A percentile compares a stretch with the other conserved stretches of the same genome.
Evolutionary conservation across 2,329 filamentous ascomycete species (phyloP).

Genomic region (Talaromyces islandicus): DNA sequence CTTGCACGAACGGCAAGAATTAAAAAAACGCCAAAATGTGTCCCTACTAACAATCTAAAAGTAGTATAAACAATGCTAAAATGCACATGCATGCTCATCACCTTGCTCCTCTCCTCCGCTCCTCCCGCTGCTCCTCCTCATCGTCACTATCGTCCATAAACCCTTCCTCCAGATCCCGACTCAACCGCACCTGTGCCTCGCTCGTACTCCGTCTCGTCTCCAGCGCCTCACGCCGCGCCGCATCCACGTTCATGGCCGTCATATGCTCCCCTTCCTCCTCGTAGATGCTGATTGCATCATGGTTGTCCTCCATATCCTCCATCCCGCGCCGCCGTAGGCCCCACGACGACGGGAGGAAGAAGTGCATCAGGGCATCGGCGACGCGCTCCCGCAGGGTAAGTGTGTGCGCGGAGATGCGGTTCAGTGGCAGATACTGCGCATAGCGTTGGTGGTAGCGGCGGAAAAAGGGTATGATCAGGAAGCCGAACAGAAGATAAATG

Average conservation of each 20-base stretch:
- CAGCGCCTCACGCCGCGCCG: slow-evolving; percentile 38
- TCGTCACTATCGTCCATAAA: slow-evolving; percentile 70
- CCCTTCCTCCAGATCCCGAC: slow-evolving; percentile 71
- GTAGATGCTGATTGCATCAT: slow-evolving; percentile 47
- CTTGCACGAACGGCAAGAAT: neutral
- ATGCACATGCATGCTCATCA: neutral
- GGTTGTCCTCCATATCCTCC: slow-evolving; percentile 7
- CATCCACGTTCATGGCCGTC: slow-evolving; percentile 50
- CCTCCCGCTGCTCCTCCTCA: slow-evolving; percentile 40
- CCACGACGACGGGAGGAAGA: slow-evolving; percentile 40
- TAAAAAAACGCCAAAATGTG: neutral
- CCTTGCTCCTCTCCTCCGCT: neutral
- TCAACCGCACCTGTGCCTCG: slow-evolving; percentile 54
- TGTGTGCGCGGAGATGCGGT: slow-evolving; percentile 47
- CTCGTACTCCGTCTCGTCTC: slow-evolving; percentile 37
- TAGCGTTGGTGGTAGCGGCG: slow-evolving; percentile 65
- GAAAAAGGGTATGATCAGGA: slow-evolving; percentile 62
- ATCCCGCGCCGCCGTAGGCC: slow-evolving; percentile 30
- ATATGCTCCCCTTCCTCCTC: slow-evolving; percentile 60
- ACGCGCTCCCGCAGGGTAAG: slow-evolving; percentile 48
- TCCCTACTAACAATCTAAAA: neutral
- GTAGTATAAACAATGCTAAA: neutral
- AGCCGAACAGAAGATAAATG: slow-evolving; percentile 62
- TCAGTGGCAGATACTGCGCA: slow-evolving; percentile 66
- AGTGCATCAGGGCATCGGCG: slow-evolving; percentile 35